A percentile compares a stretch with the other conserved stretches of the same genome.
phyloP scores from a whole-genome alignment of 257 asterid genomes.

The Solanum ahanhuiri region DNA sequence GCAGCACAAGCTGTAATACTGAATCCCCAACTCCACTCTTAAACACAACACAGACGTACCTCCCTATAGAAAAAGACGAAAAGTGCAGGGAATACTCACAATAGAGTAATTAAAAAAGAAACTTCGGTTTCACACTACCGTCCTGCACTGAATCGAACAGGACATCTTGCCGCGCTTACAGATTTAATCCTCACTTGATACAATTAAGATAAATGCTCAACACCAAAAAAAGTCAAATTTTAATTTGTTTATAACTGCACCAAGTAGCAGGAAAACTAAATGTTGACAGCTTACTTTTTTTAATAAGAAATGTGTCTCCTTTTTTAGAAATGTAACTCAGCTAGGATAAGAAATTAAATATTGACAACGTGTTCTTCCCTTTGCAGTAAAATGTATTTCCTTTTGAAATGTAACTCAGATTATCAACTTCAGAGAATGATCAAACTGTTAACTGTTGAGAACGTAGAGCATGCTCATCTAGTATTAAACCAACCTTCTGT shows the following conservation, averaged over 20 bases:
- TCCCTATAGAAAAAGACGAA: neutral
- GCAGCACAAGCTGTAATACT: neutral
- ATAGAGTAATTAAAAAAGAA: neutral
- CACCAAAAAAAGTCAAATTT: neutral
- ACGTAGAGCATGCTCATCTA: neutral
- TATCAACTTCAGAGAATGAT: neutral
- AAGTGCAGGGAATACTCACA: neutral
- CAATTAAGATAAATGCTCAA: neutral
- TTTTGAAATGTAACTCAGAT: neutral
- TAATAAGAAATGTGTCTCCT: neutral
- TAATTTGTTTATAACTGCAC: neutral
- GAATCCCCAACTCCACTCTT: neutral
- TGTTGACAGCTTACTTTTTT: neutral
- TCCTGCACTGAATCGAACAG: neutral
- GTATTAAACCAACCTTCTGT: constrained; percentile 52
- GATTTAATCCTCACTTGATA: neutral
- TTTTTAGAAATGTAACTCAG: neutral
- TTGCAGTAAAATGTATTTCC: neutral
- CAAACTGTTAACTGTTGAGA: neutral
- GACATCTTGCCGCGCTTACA: neutral
- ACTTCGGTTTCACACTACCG: neutral
- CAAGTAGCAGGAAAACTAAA: neutral
- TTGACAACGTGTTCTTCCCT: neutral
- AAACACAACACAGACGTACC: neutral
- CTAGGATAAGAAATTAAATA: neutral